A percentile compares a stretch with the other conserved stretches of the same genome.
These are phyloP conservation scores for Aspergillus persii DNA, from an alignment of 2,329 filamentous ascomycete genomes.

Conservation along the genomic window DNA sequence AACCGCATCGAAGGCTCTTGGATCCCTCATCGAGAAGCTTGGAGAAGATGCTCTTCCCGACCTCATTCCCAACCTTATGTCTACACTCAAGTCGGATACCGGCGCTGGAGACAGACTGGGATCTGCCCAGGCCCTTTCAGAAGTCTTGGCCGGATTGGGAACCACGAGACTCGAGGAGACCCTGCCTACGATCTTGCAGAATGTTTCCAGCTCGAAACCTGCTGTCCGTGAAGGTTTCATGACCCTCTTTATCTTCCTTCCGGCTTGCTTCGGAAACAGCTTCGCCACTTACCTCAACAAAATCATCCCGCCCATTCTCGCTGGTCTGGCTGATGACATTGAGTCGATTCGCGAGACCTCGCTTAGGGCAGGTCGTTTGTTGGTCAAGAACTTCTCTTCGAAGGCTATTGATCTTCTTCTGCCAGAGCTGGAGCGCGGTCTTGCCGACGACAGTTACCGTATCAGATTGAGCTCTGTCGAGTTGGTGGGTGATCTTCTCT, in stretches of 20 bases:
- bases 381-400: slow-evolving; percentile 98
- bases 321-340: slow-evolving; percentile 90
- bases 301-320: slow-evolving; percentile 92
- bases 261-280: slow-evolving; percentile 97
- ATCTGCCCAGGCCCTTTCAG: slow-evolving; percentile 92
- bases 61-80: slow-evolving; percentile 95
- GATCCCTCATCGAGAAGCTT: slow-evolving; percentile 95
- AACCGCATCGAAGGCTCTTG: slow-evolving; percentile 91
- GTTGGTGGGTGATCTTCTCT: slow-evolving; percentile 90
- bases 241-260: slow-evolving; percentile 98
- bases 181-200: slow-evolving; percentile 91
- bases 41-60: slow-evolving; percentile 96
- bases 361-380: slow-evolving; percentile 82
- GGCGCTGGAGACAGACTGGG: slow-evolving; percentile 94
- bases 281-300: slow-evolving; percentile 93
- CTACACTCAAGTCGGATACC: slow-evolving; percentile 94
- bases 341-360: slow-evolving; percentile 98
- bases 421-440: slow-evolving; percentile 89
- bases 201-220: slow-evolving; percentile 85
- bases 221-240: slow-evolving; percentile 97
- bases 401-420: slow-evolving; percentile 91
- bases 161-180: slow-evolving; percentile 93
- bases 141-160: slow-evolving; percentile 92
- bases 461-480: slow-evolving; percentile 98
- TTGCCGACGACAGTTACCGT: slow-evolving; percentile 96